Evolutionary conservation across 2,329 filamentous ascomycete genomes (phyloP).

Genomic region (Coniochaeta ligniaria): DNA sequence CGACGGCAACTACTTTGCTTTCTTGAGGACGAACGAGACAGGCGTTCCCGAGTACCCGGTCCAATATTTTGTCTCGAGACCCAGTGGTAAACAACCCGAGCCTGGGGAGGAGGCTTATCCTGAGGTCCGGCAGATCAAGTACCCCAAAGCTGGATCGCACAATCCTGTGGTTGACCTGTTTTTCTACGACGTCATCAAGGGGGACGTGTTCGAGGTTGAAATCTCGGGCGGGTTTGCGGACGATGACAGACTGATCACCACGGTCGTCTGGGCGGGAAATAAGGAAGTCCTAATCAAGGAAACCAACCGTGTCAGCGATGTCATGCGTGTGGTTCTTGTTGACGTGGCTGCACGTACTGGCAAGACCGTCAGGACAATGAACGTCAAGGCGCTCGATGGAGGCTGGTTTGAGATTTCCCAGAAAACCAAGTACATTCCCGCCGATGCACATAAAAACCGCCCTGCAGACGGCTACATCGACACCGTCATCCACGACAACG

Average conservation of each 20-base stretch:
- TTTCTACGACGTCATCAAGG: slow-evolving; percentile 78
- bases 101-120: slow-evolving; percentile 82
- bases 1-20: slow-evolving; percentile 83
- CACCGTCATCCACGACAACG: slow-evolving; percentile 76
- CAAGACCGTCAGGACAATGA: slow-evolving; percentile 69
- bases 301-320: slow-evolving; percentile 88
- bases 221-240: slow-evolving; percentile 72
- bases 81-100: slow-evolving; percentile 63
- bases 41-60: slow-evolving; percentile 86
- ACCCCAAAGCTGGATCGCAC: slow-evolving; percentile 89
- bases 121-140: slow-evolving; percentile 87
- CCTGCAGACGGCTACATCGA: slow-evolving; percentile 87
- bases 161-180: slow-evolving; percentile 85
- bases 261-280: slow-evolving; percentile 78
- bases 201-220: slow-evolving; percentile 72
- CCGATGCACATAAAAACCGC: slow-evolving; percentile 69
- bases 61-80: slow-evolving; percentile 85
- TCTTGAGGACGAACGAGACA: slow-evolving; percentile 89
- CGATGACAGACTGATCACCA: slow-evolving; percentile 82
- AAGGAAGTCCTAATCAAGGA: slow-evolving; percentile 79
- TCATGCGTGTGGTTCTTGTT: slow-evolving; percentile 81
- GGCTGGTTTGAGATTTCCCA: slow-evolving; percentile 97
- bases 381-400: slow-evolving; percentile 80
- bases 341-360: slow-evolving; percentile 69
- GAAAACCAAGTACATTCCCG: slow-evolving; percentile 77